Conservation (phyloP, 2,329 filamentous ascomycete species). For the Orbilia ellipsospora region DNA sequence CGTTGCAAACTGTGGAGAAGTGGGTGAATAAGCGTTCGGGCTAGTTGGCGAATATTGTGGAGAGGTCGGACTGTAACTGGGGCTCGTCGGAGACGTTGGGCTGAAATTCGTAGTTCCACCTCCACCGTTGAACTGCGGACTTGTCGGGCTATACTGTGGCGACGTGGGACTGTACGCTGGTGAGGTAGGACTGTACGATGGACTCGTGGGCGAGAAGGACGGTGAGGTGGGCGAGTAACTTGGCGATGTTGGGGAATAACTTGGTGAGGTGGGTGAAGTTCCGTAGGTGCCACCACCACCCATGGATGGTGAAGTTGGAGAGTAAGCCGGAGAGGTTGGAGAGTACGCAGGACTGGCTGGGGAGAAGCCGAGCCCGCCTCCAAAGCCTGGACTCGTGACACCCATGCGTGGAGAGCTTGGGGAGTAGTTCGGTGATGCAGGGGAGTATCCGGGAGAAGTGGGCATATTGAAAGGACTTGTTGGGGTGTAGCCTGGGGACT, state of each 20-base stretch:
- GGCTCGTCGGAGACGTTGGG: constrained; percentile 74
- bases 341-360: constrained; percentile 68
- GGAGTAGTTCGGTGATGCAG: constrained; percentile 72
- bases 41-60: constrained; percentile 69
- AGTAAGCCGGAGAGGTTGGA: constrained; percentile 74
- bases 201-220: constrained; percentile 67
- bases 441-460: constrained; percentile 75
- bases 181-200: constrained; percentile 59
- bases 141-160: constrained; percentile 59
- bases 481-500: constrained; percentile 75
- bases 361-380: constrained; percentile 67
- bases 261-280: constrained; percentile 74
- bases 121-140: constrained; percentile 60
- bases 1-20: constrained; percentile 68
- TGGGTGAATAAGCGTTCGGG: constrained; percentile 72
- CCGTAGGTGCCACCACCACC: constrained; percentile 67
- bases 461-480: constrained; percentile 82
- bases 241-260: constrained; percentile 77
- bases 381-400: constrained; percentile 69
- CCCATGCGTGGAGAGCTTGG: constrained; percentile 77
- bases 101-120: constrained; percentile 65
- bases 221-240: constrained; percentile 74
- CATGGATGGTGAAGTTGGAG: constrained; percentile 76
- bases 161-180: constrained; percentile 58
- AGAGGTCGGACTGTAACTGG: constrained; percentile 77